Base-by-base conservation (phyloP, 257 asterid genomes). In the Petrea volubilis region DNA sequence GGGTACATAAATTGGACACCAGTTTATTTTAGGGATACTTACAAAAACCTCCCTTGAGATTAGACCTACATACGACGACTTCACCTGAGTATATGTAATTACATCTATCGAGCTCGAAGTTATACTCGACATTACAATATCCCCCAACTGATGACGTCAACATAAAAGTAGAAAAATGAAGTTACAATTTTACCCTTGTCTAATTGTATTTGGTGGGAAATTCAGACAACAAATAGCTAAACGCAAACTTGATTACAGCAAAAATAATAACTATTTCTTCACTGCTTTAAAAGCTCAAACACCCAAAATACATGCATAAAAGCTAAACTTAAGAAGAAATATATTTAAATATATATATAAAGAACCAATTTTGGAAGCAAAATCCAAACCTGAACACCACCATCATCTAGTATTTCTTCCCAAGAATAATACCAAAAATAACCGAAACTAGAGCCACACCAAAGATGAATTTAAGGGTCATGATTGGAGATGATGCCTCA, bases 401-500 rank as follows among this genome's bases (percentile, higher is more conserved):
- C 27, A 47, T n/a, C 5, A 52, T 46, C 50, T 63, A 72, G 34
- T 72, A 72, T 36, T 50, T 72, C 47, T 72, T 72, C 43, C 77
- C 77, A 40, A 72, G 84, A 87, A 85, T 71, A 27, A 87, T 57
- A 43, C 93, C 93, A 38, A 81, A 36, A 41, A 87, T 75, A n/a
- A 87, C 73, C 7, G 93, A 87, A 74, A 87, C 76, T 36, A 87
- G 31, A 28, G 93, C 90, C 77, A 87, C 93, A 4, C 88, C 93
- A 41, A 81, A 40, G 28, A 85, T 59, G 77, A 87, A 25, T 66
- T 81, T 79, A 63, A 74, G 56, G 21, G 83, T 64, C 64, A 76
- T 41, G 20, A 53, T 24, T 23, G 82, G 74, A 61, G 90, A 79
- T n/a, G 90, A 79, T n/a, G 59, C 73, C 25, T 55, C 75, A 0